Conservation (phyloP, 176 grass and related monocot species). For the Typha latifolia region DNA sequence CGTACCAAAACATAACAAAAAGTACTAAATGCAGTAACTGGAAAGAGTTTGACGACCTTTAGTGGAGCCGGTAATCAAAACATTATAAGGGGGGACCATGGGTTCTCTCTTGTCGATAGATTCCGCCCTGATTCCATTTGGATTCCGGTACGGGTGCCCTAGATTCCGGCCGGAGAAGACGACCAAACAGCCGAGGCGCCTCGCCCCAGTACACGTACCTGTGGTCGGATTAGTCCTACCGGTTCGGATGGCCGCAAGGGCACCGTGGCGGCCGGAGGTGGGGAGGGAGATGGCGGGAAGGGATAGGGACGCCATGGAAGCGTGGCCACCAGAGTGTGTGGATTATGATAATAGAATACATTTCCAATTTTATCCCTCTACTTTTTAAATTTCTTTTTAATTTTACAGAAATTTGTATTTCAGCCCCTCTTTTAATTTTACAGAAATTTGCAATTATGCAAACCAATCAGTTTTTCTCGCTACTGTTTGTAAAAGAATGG, state of each 20-base stretch:
- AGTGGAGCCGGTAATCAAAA: constrained; percentile 87
- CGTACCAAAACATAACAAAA: constrained; percentile 3
- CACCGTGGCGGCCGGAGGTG: neutral
- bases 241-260: neutral
- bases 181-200: neutral
- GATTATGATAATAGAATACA: neutral
- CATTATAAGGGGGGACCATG: constrained; percentile 73
- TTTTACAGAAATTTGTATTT: too few relatives aligned
- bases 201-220: neutral
- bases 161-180: constrained; percentile 17
- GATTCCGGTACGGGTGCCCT: constrained; percentile 8
- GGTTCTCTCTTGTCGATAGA: constrained; percentile 28
- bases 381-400: too few relatives aligned
- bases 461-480: too few relatives aligned
- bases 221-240: neutral
- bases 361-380: too few relatives aligned
- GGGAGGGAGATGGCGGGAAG: constrained; percentile 10
- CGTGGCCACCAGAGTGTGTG: neutral
- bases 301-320: constrained; percentile 13
- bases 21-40: neutral
- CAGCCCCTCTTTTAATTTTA: too few relatives aligned
- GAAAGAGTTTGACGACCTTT: constrained; percentile 37
- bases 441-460: too few relatives aligned
- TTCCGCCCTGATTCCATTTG: constrained; percentile 15
- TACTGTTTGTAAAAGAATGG: too few relatives aligned